phyloP scores from a whole-genome alignment of 768 basidiomycete genomes.

The Boletus barrowsii region DNA sequence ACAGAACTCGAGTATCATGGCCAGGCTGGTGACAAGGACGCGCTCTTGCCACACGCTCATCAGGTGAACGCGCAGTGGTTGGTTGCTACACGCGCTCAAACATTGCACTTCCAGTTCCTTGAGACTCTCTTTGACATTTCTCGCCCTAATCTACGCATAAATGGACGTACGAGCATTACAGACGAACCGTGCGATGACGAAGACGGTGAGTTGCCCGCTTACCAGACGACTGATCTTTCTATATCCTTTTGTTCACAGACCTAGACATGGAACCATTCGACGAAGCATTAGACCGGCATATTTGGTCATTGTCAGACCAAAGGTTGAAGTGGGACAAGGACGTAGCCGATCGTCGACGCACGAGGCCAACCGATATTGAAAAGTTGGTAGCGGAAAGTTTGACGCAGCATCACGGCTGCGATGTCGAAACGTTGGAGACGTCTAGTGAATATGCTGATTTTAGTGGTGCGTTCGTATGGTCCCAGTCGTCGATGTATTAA shows the following conservation, averaged over 20 bases:
- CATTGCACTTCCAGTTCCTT: conserved; percentile 44
- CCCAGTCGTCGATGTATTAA: neutral
- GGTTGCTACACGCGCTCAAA: neutral
- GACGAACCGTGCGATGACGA: conserved; percentile 59
- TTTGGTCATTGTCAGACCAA: conserved; percentile 78
- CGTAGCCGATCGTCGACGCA: conserved; percentile 64
- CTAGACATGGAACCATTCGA: conserved; percentile 81
- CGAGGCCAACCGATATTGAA: conserved; percentile 54
- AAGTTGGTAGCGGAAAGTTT: conserved; percentile 38
- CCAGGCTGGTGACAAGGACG: conserved; percentile 42
- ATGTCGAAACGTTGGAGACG: conserved; percentile 24
- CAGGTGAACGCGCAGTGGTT: conserved; percentile 37
- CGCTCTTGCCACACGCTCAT: conserved; percentile 47
- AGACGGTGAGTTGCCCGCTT: conserved; percentile 40
- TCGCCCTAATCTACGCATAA: conserved; percentile 72
- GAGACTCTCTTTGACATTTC: conserved; percentile 61
- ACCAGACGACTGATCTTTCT: neutral
- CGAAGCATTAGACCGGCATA: conserved; percentile 77
- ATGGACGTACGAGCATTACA: conserved; percentile 60
- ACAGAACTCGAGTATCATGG: conserved; percentile 41
- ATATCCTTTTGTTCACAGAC: neutral
- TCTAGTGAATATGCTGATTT: neutral
- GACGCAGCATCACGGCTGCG: conserved; percentile 31
- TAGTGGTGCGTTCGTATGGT: conserved; percentile 10
- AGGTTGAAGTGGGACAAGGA: conserved; percentile 72